Percentiles rank a stretch among this genome's conserved stretches.
phyloP scores from a whole-genome alignment of 1,284 basidiomycete species.

The Neolentinus lepideus region DNA sequence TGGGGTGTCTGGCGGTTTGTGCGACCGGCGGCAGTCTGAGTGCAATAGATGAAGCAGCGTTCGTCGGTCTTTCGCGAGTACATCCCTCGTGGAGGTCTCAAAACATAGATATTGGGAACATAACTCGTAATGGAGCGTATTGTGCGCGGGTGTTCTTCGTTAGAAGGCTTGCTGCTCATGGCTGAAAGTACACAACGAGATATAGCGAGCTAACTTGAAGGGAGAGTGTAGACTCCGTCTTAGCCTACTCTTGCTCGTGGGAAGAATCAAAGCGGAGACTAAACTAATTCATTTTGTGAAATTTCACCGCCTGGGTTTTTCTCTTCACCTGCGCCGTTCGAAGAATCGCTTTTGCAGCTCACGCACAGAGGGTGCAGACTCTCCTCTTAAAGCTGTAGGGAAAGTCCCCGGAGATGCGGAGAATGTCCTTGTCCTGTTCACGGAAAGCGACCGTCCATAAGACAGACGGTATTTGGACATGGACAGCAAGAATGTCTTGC shows the following conservation, averaged over 20 bases:
- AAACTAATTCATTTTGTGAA: neutral
- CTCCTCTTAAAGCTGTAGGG: constrained; percentile 64
- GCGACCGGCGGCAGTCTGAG: constrained; percentile 56
- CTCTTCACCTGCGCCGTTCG: constrained; percentile 39
- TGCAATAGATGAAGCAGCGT: constrained; percentile 68
- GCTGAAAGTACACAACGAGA: too few relatives aligned
- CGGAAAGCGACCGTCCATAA: constrained; percentile 72
- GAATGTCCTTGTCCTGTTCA: constrained; percentile 40
- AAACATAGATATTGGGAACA: neutral
- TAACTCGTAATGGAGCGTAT: neutral
- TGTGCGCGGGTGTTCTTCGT: neutral
- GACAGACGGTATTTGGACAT: constrained; percentile 18
- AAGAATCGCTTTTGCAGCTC: constrained; percentile 83
- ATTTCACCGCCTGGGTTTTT: neutral
- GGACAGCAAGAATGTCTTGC: constrained; percentile 43
- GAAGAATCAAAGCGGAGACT: neutral
- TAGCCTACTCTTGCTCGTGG: neutral
- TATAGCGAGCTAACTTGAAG: too few relatives aligned
- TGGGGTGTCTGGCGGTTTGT: constrained; percentile 45
- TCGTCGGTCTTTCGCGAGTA: constrained; percentile 39
- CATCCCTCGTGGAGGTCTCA: neutral
- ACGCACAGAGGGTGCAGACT: constrained; percentile 51
- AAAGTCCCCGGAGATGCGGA: constrained; percentile 89
- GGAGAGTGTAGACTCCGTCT: too few relatives aligned
- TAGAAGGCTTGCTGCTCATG: neutral